Conservation (phyloP, 345 rosid species). For the Brassica carinata region DNA sequence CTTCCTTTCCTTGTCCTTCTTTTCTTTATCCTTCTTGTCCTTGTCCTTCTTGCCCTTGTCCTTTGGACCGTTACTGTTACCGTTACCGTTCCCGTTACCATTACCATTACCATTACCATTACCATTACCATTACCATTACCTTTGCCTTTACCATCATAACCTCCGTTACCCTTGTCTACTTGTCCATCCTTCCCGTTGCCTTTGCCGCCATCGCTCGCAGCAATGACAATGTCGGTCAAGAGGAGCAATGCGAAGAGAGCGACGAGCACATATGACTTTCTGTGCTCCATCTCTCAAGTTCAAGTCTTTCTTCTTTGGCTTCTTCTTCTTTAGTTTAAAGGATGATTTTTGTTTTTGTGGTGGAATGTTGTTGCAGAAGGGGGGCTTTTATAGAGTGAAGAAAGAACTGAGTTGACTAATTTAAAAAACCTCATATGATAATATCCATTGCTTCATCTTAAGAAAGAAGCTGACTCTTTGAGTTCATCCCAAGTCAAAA, state of each 20-base stretch:
- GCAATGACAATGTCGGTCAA: conserved; percentile 42
- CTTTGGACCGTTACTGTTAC: conserved; percentile 22
- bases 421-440: conserved; percentile 24
- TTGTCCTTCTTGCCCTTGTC: conserved; percentile 18
- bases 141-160: conserved; percentile 16
- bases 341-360: conserved; percentile 5
- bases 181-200: conserved; percentile 5
- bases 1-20: conserved; percentile 11
- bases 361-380: conserved; percentile 21
- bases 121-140: not conserved
- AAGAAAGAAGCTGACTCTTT: conserved; percentile 37
- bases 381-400: conserved; percentile 30
- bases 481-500: conserved; percentile 37
- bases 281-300: conserved; percentile 37
- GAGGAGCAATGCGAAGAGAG: conserved; percentile 45
- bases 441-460: conserved; percentile 38
- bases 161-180: conserved; percentile 29
- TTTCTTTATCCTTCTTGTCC: not conserved
- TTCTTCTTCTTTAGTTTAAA: conserved; percentile 18
- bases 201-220: conserved; percentile 30
- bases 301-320: conserved; percentile 14
- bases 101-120: conserved; percentile 8
- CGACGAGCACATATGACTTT: conserved; percentile 40
- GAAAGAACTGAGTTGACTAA: conserved; percentile 21
- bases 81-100: not conserved